Evolutionary conservation across 805 yeast genomes (phyloP), one percentile per base, ranked within the genome.

Genomic region (Kurtzmaniella cleridarum): DNA sequence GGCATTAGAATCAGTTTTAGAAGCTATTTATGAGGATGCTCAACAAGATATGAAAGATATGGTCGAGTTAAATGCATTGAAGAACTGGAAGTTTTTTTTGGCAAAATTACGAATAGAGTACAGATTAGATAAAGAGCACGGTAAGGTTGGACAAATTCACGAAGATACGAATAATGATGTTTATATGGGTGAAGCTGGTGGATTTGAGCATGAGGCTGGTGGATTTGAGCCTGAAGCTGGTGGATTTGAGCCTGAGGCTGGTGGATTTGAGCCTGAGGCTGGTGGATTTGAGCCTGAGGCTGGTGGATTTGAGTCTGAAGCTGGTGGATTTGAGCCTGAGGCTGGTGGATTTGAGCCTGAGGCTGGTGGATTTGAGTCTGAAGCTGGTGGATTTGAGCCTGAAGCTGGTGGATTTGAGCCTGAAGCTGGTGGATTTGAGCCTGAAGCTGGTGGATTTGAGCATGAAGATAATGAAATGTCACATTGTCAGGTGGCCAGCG

Each of bases 1-100:
- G 29, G 90, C 89, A 0, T 67, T 86, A 29, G 49, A 60, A 18
- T 60, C 68, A 0, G 80, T 79, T 1, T 60, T 74, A 32, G 71
- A 74, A 8, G 66, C 69, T 16, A 52, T 82, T 16, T 51, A 64
- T 37, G 75, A 71, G 15, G 78, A 78, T 42, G 77, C 73, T 37
- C 61, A 60, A 18, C 73, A 73, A 27, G 72, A 70, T 9, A 66
- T 66, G 38, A 53, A 66, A 38, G 59, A 60, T 29, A 57, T 66
- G 15, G 61, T 63, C 12, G 81, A 78, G 43, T 49, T 75, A 33
- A 64, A 66, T 17, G 76, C 84, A 2, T 57, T 78, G 42, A 59
- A 68, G 34, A 68, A 69, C 27, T 79, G 84, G 85, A 74, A 67
- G 42, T 62, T 67, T 35, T 63, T 78, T 41, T 56, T 79, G 41